Conservation (phyloP, 805 yeast species). For the Spathaspora passalidarum region DNA sequence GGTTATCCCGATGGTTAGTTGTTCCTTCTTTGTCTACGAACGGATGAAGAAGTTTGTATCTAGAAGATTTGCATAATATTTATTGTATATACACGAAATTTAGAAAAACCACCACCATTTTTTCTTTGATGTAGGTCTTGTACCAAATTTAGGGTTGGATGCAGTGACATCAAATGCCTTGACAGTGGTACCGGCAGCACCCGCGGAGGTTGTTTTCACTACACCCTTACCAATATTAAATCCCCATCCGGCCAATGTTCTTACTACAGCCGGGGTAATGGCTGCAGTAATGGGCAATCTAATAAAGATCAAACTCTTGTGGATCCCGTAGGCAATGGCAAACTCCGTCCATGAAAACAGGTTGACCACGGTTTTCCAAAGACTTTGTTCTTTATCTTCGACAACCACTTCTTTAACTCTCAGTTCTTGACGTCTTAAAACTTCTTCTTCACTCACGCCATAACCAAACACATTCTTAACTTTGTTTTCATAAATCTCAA, state of each 20-base stretch:
- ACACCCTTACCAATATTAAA: constrained; percentile 64
- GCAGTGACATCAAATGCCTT: constrained; percentile 41
- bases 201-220: constrained; percentile 35
- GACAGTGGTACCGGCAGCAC: constrained; percentile 8
- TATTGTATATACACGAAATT: constrained; percentile 7
- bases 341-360: constrained; percentile 72
- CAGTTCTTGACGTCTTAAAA: constrained; percentile 33
- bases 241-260: constrained; percentile 67
- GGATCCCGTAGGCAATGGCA: constrained; percentile 88
- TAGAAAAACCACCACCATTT: constrained; percentile 64
- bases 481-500: constrained; percentile 61
- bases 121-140: constrained; percentile 47
- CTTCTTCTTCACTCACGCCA: constrained; percentile 47
- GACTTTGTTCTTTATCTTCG: constrained; percentile 10
- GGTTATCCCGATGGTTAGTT: constrained; percentile 96
- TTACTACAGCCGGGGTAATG: constrained; percentile 78
- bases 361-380: constrained; percentile 16
- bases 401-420: constrained; percentile 20
- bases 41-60: constrained; percentile 58
- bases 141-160: constrained; percentile 48
- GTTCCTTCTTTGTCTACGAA: constrained; percentile 93
- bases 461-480: constrained; percentile 63
- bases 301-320: constrained; percentile 79
- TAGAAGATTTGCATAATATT: constrained; percentile 1
- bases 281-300: constrained; percentile 91